phyloP scores from a whole-genome alignment of 305 asterid genomes.

The Lippia alba region DNA sequence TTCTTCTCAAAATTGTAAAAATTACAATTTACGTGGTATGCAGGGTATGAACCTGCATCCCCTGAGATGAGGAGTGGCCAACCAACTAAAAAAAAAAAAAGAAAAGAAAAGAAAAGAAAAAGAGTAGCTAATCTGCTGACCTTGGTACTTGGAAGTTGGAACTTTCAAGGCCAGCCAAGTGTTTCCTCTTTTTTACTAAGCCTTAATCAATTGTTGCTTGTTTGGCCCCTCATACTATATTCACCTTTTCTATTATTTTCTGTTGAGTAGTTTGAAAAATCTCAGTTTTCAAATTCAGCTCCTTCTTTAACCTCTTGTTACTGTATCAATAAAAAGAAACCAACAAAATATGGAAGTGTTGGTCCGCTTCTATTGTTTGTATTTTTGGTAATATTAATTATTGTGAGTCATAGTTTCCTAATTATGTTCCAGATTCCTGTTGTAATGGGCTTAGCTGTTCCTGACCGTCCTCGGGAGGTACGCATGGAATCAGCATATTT shows the following conservation, averaged over 20 bases:
- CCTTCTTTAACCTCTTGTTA: background rate
- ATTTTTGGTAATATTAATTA: conserved; percentile 11
- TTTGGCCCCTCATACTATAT: background rate
- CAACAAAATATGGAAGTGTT: background rate
- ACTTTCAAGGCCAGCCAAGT: too few species aligned
- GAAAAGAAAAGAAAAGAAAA: too few species aligned
- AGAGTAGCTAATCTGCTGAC: too few species aligned
- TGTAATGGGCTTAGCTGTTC: conserved; percentile 71
- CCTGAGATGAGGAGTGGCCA: too few species aligned
- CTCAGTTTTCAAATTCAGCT: background rate
- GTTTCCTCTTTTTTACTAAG: too few species aligned
- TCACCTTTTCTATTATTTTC: background rate
- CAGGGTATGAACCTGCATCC: too few species aligned
- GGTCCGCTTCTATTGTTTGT: conserved; percentile 22
- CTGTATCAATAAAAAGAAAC: background rate
- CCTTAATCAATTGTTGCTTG: too few species aligned
- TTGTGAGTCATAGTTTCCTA: background rate
- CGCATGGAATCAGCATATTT: conserved; percentile 78
- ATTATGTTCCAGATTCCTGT: conserved; percentile 59
- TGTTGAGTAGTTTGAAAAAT: background rate
- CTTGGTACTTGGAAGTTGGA: too few species aligned
- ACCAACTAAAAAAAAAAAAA: too few species aligned
- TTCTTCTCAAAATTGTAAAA: too few species aligned
- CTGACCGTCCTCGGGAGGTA: conserved; percentile 72
- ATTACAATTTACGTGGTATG: too few species aligned